Conservation (phyloP, 345 rosid genomes). For the Citrus mangshanensis region DNA sequence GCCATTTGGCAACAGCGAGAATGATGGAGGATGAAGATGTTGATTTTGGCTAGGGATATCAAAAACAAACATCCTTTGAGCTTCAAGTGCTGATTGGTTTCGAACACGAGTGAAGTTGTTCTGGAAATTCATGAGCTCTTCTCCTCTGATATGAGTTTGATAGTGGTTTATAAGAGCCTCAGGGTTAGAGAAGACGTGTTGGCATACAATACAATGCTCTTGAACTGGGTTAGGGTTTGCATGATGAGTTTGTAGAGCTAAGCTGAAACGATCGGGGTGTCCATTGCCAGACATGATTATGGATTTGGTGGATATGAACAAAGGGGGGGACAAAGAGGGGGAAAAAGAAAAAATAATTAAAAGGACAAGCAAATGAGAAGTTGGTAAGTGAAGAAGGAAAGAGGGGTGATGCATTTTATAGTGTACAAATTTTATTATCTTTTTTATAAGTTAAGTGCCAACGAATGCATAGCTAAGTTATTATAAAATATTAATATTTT, state of each 20-base stretch:
- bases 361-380: background rate
- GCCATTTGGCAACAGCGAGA: no score
- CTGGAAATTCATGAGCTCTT: background rate
- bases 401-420: background rate
- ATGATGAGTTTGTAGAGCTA: no score
- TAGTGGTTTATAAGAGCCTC: background rate
- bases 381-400: background rate
- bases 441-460: no score
- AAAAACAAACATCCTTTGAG: background rate
- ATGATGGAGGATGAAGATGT: background rate
- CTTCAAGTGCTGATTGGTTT: background rate
- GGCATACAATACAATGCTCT: background rate
- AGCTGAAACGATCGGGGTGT: background rate
- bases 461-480: no score
- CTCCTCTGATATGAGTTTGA: background rate
- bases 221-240: background rate
- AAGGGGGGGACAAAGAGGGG: no score
- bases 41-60: background rate
- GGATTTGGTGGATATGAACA: background rate
- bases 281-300: background rate
- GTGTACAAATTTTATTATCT: background rate
- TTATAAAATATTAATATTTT: no score
- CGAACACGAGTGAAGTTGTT: background rate
- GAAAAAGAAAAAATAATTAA: no score
- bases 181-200: background rate